Evolutionary conservation across 495 filamentous ascomycete species (phyloP), one percentile per base, ranked within the genome.

Genomic region (Lineolata rhizophorae): DNA sequence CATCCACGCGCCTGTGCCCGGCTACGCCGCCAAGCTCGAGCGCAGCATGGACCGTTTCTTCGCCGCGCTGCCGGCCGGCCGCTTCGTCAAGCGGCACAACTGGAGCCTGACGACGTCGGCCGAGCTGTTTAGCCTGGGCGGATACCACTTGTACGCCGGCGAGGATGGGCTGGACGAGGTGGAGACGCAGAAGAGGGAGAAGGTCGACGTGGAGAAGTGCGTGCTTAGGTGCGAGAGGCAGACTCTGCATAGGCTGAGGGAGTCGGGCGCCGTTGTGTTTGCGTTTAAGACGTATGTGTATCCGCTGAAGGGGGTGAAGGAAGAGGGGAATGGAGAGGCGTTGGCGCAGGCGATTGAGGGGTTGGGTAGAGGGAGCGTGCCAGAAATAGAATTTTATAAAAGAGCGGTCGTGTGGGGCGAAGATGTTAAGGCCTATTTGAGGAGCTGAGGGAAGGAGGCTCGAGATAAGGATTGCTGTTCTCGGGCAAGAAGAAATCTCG

Each of bases 11-110:
- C 49, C 51, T 1, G 49, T 56, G 1, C 48, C 52, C 0, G 62
- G 66, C 1, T 85, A 82, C 43, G 50, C 49, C 17, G 63, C 65
- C 17, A 82, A 76, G 47, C 58, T 90, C 2, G 69, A 71, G 32
- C 60, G 59, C 17, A 76, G 70, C 33, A 82, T 90, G 72, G 77
- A 85, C 46, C 57, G 68, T 12, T 83, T 73, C 50, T 87, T 90
- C 39, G 51, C 55, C 3, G 50, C 54, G 4, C 35, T 76, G 2
- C 56, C 60, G 30, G 56, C 60, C 2, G 70, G 67, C 3, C 65
- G 58, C 43, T 48, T 53, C 9, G 65, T 72, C 9, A 53, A 53
- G 42, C 50, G 73, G 31, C 37, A 53, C 2, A 78, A 77, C 43
- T 84, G 77, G 79, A 53, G 57, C 27, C 50, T 84, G 5, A 68